A percentile compares a stretch with the other conserved stretches of the same genome.
These are phyloP conservation scores for Podospora conica DNA, from an alignment of 495 filamentous ascomycete genomes.

Conservation along the genomic window DNA sequence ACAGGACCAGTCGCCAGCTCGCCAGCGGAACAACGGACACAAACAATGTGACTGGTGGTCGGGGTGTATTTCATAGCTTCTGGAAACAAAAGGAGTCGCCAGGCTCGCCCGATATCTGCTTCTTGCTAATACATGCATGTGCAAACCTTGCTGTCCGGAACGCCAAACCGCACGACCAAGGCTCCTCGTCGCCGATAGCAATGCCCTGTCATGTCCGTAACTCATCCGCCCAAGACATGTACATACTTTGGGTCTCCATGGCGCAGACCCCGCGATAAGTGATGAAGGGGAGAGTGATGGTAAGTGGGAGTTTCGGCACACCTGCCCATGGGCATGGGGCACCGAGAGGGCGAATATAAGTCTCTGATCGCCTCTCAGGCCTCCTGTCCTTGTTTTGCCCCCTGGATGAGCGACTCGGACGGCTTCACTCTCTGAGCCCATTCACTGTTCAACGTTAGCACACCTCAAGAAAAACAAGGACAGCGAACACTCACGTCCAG, in stretches of 20 bases:
- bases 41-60: background rate
- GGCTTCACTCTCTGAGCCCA: conserved; percentile 59
- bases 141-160: conserved; percentile 15
- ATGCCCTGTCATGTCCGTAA: background rate
- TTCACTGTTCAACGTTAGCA: conserved; percentile 45
- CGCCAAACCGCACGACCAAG: conserved; percentile 4
- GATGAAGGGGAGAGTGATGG: background rate
- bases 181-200: background rate
- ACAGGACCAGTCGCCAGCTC: too few relatives aligned
- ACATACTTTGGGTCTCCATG: background rate
- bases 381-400: background rate
- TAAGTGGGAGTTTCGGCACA: background rate
- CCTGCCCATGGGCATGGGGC: background rate
- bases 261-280: background rate
- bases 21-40: background rate
- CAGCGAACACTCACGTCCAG: conserved; percentile 89
- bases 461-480: too few relatives aligned
- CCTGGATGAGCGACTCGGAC: conserved; percentile 35
- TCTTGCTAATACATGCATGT: conserved; percentile 8
- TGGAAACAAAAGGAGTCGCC: background rate
- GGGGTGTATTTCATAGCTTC: background rate
- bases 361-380: background rate
- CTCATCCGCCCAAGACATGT: background rate
- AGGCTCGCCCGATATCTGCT: conserved; percentile 2
- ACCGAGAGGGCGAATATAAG: background rate